phyloP scores from a whole-genome alignment of 1,284 basidiomycete species.

The Ceratobasidium sp. region DNA sequence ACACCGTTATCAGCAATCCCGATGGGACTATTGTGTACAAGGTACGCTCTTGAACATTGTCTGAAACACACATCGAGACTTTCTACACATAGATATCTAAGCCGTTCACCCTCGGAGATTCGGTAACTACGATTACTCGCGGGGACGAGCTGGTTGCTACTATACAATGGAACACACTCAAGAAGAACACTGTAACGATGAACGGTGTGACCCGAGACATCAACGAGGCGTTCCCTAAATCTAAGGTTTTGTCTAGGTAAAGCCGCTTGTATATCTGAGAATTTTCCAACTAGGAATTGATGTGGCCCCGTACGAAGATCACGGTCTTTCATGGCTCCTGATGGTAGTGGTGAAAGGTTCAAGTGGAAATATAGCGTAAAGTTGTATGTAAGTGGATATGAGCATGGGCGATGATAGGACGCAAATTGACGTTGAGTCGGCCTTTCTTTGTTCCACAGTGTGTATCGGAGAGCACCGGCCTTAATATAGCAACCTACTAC shows the following conservation, averaged over 20 bases:
- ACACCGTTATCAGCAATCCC: constrained; percentile 15
- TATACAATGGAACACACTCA: constrained; percentile 15
- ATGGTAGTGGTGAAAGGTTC: not conserved
- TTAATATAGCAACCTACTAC: constrained; percentile 11
- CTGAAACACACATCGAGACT: not conserved
- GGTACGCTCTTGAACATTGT: not conserved
- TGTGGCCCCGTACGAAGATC: not conserved
- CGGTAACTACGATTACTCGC: constrained; percentile 17
- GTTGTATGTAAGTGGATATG: not conserved
- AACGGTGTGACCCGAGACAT: not conserved
- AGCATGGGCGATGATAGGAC: too few relatives aligned
- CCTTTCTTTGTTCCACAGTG: not conserved
- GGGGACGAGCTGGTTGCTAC: not conserved
- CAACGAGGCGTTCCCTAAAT: constrained; percentile 12
- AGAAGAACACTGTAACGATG: constrained; percentile 19
- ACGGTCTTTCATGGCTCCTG: constrained; percentile 11
- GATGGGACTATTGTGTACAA: constrained; percentile 10
- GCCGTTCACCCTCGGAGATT: not conserved
- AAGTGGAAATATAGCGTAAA: not conserved
- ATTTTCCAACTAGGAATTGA: not conserved
- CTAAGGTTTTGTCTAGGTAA: constrained; percentile 7
- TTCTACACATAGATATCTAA: not conserved
- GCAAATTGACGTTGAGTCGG: too few relatives aligned
- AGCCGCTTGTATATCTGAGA: too few relatives aligned
- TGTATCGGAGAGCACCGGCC: not conserved